A percentile compares a stretch with the other conserved stretches of the same genome.
Evolutionary conservation across 345 rosid species (phyloP).

Genomic region (Cardiospermum halicacabum): DNA sequence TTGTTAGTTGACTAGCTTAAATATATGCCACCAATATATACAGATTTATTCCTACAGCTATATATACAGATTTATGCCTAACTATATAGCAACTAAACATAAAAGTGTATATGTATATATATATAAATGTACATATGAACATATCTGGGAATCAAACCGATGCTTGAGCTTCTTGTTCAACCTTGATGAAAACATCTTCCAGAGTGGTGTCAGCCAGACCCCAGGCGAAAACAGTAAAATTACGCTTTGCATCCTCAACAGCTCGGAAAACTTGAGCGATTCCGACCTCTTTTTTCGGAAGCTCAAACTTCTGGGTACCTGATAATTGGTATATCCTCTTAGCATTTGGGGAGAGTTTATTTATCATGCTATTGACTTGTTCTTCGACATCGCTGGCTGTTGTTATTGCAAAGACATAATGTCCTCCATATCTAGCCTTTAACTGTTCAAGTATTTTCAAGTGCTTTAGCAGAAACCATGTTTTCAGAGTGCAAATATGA

Average conservation of each 20-base stretch:
- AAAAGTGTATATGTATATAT: no score
- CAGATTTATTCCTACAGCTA: no score
- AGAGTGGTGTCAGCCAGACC: slow-evolving; percentile 90
- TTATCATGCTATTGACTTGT: slow-evolving; percentile 62
- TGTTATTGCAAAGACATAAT: slow-evolving; percentile 82
- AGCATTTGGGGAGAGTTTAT: slow-evolving; percentile 57
- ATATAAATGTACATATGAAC: no score
- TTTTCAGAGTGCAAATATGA: background rate
- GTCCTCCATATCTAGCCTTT: slow-evolving; percentile 82
- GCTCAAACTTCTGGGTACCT: slow-evolving; percentile 96
- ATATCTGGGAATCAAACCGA: slow-evolving; percentile 32
- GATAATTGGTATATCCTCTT: slow-evolving; percentile 71
- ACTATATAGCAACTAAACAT: no score
- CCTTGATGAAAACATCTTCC: slow-evolving; percentile 98
- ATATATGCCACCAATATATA: no score
- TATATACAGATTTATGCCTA: no score
- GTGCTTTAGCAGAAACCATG: no score
- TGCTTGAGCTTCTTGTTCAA: slow-evolving; percentile 51
- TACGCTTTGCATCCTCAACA: slow-evolving; percentile 74
- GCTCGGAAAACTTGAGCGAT: slow-evolving; percentile 74
- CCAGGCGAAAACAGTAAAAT: slow-evolving; percentile 83
- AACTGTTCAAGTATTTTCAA: slow-evolving; percentile 34
- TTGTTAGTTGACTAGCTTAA: no score
- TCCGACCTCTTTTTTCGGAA: slow-evolving; percentile 70
- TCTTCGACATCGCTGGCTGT: slow-evolving; percentile 53